Evolutionary conservation across 768 basidiomycete species (phyloP).

Genomic region (Mycena sanguinolenta): DNA sequence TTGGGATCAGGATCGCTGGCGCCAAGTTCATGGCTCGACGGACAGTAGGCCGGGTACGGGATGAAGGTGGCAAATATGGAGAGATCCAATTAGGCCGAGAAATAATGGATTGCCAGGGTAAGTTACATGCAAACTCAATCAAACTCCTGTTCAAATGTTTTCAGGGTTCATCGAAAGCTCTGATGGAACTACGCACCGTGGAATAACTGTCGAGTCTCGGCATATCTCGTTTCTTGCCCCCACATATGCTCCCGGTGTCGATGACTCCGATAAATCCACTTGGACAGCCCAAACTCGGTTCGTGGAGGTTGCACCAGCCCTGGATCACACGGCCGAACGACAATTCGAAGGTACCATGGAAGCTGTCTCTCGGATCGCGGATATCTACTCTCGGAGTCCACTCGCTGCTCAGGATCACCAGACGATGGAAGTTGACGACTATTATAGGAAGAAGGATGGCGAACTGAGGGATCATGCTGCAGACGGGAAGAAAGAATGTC

Average conservation of each 20-base stretch:
- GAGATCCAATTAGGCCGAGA: too few species aligned
- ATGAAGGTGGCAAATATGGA: too few species aligned
- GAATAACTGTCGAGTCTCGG: slow-evolving; percentile 37
- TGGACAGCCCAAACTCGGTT: slow-evolving; percentile 29
- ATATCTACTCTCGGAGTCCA: slow-evolving; percentile 14
- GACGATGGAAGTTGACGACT: too few species aligned
- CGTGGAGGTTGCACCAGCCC: slow-evolving; percentile 12
- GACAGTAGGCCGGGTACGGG: too few species aligned
- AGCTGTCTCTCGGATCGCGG: slow-evolving; percentile 6
- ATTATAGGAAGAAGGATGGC: too few species aligned
- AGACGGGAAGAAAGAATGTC: too few species aligned
- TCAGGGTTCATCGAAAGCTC: slow-evolving; percentile 41
- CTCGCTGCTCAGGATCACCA: neutral
- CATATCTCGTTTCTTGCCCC: slow-evolving; percentile 36
- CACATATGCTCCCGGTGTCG: slow-evolving; percentile 31
- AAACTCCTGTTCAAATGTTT: too few species aligned
- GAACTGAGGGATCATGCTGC: too few species aligned
- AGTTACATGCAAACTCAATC: too few species aligned
- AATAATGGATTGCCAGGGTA: too few species aligned
- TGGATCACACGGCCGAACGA: slow-evolving; percentile 11
- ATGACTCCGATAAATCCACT: slow-evolving; percentile 35
- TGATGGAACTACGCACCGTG: slow-evolving; percentile 43
- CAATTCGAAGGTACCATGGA: slow-evolving; percentile 14
- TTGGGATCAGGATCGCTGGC: too few species aligned
- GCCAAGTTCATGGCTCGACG: too few species aligned